Evolutionary conservation across 306 rosid species (phyloP).

Genomic region (Pachyrhizus erosus): DNA sequence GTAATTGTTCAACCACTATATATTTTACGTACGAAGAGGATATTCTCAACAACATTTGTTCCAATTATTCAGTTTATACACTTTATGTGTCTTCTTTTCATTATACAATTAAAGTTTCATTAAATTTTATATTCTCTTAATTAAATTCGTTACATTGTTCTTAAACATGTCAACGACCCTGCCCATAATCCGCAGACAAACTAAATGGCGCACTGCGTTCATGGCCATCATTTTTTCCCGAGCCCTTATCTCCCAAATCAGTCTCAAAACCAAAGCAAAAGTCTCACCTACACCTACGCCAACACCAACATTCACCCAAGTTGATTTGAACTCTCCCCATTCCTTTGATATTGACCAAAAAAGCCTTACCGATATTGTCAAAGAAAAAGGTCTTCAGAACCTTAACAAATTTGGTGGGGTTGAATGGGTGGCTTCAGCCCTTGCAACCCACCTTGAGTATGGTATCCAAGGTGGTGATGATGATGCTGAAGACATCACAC

Average conservation of each 20-base stretch:
- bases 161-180: no score
- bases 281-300: neutral
- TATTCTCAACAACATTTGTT: no score
- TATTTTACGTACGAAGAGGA: no score
- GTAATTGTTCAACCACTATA: no score
- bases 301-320: slow-evolving; percentile 29
- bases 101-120: no score
- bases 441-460: slow-evolving; percentile 33
- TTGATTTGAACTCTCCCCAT: slow-evolving; percentile 14
- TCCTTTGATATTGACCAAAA: slow-evolving; percentile 36
- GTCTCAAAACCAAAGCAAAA: neutral
- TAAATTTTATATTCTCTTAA: no score
- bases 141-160: no score
- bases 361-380: slow-evolving; percentile 39
- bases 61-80: no score
- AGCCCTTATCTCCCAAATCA: slow-evolving; percentile 43
- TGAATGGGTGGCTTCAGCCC: slow-evolving; percentile 39
- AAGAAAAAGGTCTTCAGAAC: slow-evolving; percentile 36
- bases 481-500: slow-evolving; percentile 13
- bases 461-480: slow-evolving; percentile 20
- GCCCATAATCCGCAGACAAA: no score
- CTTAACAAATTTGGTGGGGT: slow-evolving; percentile 48
- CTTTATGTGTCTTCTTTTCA: no score
- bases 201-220: slow-evolving; percentile 55
- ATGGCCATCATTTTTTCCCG: slow-evolving; percentile 55